Conservation (phyloP, 2,329 filamentous ascomycete species). For the Penicillium sp. region DNA sequence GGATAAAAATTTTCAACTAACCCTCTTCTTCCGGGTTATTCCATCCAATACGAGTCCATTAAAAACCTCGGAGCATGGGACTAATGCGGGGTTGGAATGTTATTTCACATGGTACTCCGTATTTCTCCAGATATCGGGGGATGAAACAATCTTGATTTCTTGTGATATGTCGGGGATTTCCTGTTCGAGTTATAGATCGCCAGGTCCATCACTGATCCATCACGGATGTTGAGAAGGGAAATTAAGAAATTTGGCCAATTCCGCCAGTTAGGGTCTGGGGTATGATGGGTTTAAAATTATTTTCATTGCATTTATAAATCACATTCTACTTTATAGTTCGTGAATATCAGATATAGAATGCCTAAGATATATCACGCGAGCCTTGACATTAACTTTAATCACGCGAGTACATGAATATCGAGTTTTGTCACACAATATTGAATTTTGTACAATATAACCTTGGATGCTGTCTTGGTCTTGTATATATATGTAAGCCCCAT, state of each 20-base stretch:
- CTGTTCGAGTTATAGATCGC: neutral
- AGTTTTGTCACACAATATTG: too few relatives aligned
- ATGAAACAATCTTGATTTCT: neutral
- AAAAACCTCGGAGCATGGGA: constrained; percentile 4
- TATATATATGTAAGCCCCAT: neutral
- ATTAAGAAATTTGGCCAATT: neutral
- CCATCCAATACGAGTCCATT: constrained; percentile 24
- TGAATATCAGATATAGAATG: neutral
- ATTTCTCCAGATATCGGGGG: neutral
- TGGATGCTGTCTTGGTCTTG: too few relatives aligned
- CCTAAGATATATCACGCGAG: neutral
- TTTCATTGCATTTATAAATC: too few relatives aligned
- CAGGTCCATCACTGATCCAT: neutral
- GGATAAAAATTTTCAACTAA: neutral
- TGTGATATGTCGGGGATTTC: neutral
- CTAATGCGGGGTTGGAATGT: constrained; percentile 17
- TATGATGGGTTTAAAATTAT: neutral
- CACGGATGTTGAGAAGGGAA: neutral
- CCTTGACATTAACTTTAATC: neutral
- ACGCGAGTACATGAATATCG: neutral
- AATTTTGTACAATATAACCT: too few relatives aligned
- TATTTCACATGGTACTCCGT: neutral
- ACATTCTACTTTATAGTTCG: neutral
- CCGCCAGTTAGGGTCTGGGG: neutral
- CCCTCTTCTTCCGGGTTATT: constrained; percentile 15